Evolutionary conservation across 345 rosid genomes (phyloP).

Genomic region (Heritiera fomes): DNA sequence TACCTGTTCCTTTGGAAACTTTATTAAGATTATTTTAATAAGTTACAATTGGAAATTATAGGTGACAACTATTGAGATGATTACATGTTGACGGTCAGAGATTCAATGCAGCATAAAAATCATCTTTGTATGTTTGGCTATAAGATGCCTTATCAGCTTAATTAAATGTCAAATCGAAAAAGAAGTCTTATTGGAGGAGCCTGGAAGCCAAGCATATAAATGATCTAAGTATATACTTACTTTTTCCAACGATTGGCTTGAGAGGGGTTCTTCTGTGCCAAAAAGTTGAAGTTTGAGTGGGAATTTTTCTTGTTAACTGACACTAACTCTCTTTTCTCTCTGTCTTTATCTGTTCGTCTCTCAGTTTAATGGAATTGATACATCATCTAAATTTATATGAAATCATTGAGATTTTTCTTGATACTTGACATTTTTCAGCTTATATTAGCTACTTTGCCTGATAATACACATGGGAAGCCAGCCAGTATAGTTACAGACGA

Average conservation of each 20-base stretch:
- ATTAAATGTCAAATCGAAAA: background rate
- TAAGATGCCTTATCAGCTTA: background rate
- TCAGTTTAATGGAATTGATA: background rate
- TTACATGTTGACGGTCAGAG: background rate
- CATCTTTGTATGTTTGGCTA: background rate
- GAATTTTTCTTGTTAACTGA: constrained; percentile 5
- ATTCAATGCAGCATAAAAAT: background rate
- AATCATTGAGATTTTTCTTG: background rate
- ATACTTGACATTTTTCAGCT: constrained; percentile 50
- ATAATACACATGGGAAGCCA: constrained; percentile 46
- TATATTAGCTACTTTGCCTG: constrained; percentile 75
- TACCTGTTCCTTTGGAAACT: background rate
- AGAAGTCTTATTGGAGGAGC: background rate
- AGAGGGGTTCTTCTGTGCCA: background rate
- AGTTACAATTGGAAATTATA: background rate
- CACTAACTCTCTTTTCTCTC: background rate
- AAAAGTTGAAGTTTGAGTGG: constrained; percentile 1
- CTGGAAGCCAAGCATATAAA: background rate
- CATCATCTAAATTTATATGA: background rate
- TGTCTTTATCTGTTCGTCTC: background rate
- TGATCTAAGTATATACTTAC: background rate
- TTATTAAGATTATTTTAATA: background rate
- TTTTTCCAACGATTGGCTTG: background rate
- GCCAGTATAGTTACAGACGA: constrained; percentile 79
- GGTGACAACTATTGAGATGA: background rate